A percentile compares a stretch with the other conserved stretches of the same genome.
These are phyloP conservation scores for Hibiscus mutabilis DNA, from an alignment of 345 rosid genomes.

Conservation along the genomic window DNA sequence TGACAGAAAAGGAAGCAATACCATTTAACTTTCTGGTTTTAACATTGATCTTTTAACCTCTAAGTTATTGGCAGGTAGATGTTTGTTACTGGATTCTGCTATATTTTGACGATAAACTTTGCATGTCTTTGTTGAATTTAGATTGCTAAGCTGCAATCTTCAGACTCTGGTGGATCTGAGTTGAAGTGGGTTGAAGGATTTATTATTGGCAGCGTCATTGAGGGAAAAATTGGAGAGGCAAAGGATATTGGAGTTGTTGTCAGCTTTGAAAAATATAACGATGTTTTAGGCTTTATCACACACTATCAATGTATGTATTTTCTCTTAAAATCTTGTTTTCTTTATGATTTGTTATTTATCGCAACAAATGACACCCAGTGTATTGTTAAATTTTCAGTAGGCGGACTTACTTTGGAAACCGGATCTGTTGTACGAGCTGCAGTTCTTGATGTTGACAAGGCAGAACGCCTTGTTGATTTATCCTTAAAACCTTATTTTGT, in stretches of 20 bases:
- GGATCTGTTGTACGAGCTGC: slow-evolving; percentile 66
- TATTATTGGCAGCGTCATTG: slow-evolving; percentile 53
- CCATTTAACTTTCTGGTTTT: not conserved
- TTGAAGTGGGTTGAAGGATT: slow-evolving; percentile 71
- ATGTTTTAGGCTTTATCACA: slow-evolving; percentile 77
- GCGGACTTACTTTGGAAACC: slow-evolving; percentile 39
- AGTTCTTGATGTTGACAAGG: slow-evolving; percentile 78
- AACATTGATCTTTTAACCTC: not conserved
- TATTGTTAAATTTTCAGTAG: slow-evolving; percentile 41
- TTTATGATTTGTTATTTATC: not conserved
- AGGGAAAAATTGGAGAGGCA: slow-evolving; percentile 66
- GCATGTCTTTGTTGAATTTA: slow-evolving; percentile 20
- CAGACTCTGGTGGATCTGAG: slow-evolving; percentile 37
- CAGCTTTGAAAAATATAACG: slow-evolving; percentile 51
- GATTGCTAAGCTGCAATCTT: slow-evolving; percentile 63
- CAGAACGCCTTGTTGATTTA: slow-evolving; percentile 78
- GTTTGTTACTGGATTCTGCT: slow-evolving; percentile 1
- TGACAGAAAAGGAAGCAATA: not conserved
- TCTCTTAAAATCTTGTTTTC: not conserved
- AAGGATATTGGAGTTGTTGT: slow-evolving; percentile 81
- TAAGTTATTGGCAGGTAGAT: not conserved
- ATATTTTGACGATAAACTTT: not conserved
- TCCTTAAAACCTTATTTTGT: slow-evolving; percentile 71
- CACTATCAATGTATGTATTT: slow-evolving; percentile 62
- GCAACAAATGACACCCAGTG: slow-evolving; percentile 5